These are phyloP conservation scores for Plectranthus barbatus DNA, from an alignment of 257 asterid genomes.

Conservation along the genomic window DNA sequence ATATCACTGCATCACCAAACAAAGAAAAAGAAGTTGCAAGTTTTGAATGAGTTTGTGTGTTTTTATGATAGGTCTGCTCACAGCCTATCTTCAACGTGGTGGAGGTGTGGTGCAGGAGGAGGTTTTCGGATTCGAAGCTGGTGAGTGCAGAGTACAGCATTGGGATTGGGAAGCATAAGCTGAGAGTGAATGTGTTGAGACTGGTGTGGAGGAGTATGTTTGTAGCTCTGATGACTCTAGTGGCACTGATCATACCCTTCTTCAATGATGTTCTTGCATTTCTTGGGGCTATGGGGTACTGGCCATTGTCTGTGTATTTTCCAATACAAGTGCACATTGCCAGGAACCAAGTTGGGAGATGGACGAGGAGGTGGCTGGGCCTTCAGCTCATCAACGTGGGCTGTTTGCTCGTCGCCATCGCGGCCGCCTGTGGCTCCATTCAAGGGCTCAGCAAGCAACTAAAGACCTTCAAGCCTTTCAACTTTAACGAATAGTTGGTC, in stretches of 20 bases:
- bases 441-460: conserved; percentile 34
- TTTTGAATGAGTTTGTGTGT: background rate
- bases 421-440: conserved; percentile 51
- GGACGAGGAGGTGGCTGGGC: conserved; percentile 34
- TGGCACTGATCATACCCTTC: conserved; percentile 45
- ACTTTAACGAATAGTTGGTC: conserved; percentile 23
- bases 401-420: conserved; percentile 42
- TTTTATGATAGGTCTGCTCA: conserved; percentile 29
- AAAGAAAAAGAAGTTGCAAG: no score
- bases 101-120: conserved; percentile 25
- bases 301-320: conserved; percentile 51
- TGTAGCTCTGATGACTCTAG: conserved; percentile 31
- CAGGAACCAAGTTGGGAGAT: conserved; percentile 21
- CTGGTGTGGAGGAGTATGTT: conserved; percentile 42
- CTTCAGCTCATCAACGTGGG: conserved; percentile 34
- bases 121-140: conserved; percentile 34
- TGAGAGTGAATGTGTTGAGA: conserved; percentile 33
- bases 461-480: conserved; percentile 28
- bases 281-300: conserved; percentile 48
- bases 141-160: conserved; percentile 22
- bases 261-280: conserved; percentile 46
- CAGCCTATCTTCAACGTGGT: conserved; percentile 35
- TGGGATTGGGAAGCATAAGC: conserved; percentile 12
- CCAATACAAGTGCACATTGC: conserved; percentile 46
- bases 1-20: no score